A percentile compares a stretch with the other conserved stretches of the same genome.
Evolutionary conservation across 768 basidiomycete genomes (phyloP).

Genomic region (Xerocomellus intermedius): DNA sequence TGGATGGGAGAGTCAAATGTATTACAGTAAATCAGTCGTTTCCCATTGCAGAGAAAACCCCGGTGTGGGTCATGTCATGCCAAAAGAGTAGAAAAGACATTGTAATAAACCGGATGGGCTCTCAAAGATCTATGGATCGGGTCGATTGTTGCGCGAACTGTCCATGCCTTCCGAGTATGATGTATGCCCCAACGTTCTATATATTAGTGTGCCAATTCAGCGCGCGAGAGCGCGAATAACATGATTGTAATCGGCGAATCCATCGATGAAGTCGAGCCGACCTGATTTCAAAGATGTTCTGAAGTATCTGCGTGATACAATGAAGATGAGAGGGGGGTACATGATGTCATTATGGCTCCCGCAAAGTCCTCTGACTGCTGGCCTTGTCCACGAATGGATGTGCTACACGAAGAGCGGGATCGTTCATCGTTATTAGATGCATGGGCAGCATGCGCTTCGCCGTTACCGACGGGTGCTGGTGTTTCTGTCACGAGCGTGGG

Average conservation of each 20-base stretch:
- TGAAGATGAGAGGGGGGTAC: constrained; percentile 27
- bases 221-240: constrained; percentile 4
- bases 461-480: constrained; percentile 7
- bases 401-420: constrained; percentile 3
- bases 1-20: constrained; percentile 4
- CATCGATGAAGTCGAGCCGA: constrained; percentile 45
- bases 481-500: constrained; percentile 17
- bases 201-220: constrained; percentile 9
- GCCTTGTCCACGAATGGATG: constrained; percentile 4
- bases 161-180: constrained; percentile 20
- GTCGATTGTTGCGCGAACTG: constrained; percentile 14
- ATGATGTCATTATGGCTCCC: constrained; percentile 19
- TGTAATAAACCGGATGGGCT: constrained; percentile 15
- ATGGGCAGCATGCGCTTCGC: constrained; percentile 9
- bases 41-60: constrained; percentile 6
- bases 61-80: constrained; percentile 1
- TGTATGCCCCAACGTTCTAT: constrained; percentile 17
- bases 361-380: constrained; percentile 5
- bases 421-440: constrained; percentile 11
- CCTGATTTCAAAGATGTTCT: constrained; percentile 36
- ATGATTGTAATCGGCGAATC: constrained; percentile 13
- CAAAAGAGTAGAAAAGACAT: constrained; percentile 14
- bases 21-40: constrained; percentile 14
- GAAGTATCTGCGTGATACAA: constrained; percentile 23
- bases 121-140: constrained; percentile 26